Conservation (phyloP, 2,329 filamentous ascomycete species). For the Diaporthe helianthi region DNA sequence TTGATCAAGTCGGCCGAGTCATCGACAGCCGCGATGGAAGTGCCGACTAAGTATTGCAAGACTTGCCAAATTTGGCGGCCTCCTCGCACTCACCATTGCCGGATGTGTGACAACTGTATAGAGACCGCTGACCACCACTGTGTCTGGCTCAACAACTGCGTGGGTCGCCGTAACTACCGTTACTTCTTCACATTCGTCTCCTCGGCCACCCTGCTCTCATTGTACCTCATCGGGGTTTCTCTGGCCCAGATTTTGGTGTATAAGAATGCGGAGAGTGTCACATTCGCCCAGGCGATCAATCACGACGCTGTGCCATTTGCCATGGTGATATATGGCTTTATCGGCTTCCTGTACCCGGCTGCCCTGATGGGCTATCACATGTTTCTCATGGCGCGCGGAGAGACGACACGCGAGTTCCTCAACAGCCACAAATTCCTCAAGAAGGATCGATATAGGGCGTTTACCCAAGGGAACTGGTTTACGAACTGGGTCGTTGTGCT, state of each 20-base stretch:
- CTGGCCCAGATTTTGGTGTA: conserved; percentile 84
- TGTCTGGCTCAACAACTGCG: conserved; percentile 98
- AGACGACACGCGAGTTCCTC: conserved; percentile 95
- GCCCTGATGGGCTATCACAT: conserved; percentile 88
- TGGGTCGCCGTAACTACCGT: conserved; percentile 95
- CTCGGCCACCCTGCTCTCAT: conserved; percentile 75
- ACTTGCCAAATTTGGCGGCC: conserved; percentile 98
- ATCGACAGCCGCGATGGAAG: conserved; percentile 89
- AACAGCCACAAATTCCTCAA: conserved; percentile 96
- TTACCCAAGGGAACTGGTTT: conserved; percentile 76
- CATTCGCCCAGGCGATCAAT: conserved; percentile 72
- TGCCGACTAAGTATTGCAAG: conserved; percentile 97
- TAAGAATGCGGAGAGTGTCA: conserved; percentile 65
- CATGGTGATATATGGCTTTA: conserved; percentile 81
- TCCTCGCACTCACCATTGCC: conserved; percentile 93
- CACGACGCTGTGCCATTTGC: conserved; percentile 83
- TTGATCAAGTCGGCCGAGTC: conserved; percentile 82
- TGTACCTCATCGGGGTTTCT: conserved; percentile 79
- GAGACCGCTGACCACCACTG: conserved; percentile 98
- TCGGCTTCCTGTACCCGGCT: conserved; percentile 80
- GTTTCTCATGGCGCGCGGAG: conserved; percentile 87
- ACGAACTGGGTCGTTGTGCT: conserved; percentile 85
- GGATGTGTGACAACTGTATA: conserved; percentile 95
- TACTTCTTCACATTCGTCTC: conserved; percentile 95
- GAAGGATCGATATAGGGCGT: conserved; percentile 89